Conservation (phyloP, 768 basidiomycete genomes). For the Macrolepiota dolichaula region DNA sequence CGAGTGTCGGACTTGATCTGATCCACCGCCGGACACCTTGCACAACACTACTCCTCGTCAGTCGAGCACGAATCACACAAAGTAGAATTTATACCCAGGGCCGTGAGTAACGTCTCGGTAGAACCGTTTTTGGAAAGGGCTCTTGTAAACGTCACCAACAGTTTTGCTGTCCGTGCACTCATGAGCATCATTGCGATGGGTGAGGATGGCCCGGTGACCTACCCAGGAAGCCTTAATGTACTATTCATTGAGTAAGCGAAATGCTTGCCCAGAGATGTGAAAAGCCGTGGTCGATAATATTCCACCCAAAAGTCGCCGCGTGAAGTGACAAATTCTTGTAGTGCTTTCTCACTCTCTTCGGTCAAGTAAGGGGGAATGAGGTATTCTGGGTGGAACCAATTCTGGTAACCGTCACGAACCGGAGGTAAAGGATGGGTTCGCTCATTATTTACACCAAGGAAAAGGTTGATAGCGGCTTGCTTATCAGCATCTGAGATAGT, state of each 20-base stretch:
- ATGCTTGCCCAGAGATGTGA: conserved; percentile 83
- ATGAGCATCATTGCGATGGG: background rate
- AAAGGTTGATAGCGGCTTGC: conserved; percentile 96
- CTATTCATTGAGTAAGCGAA: conserved; percentile 94
- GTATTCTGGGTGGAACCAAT: conserved; percentile 80
- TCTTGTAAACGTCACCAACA: conserved; percentile 20
- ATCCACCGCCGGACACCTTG: conserved; percentile 82
- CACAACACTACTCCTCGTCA: conserved; percentile 49
- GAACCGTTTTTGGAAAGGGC: background rate
- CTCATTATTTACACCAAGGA: conserved; percentile 73
- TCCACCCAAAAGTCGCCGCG: conserved; percentile 83
- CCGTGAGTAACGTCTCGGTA: background rate
- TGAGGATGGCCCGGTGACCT: conserved; percentile 18
- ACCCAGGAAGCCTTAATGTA: conserved; percentile 82
- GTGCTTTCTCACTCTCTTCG: conserved; percentile 58
- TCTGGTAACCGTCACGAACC: conserved; percentile 69
- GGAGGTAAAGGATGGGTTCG: conserved; percentile 46
- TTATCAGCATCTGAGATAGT: conserved; percentile 81
- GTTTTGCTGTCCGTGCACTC: conserved; percentile 52
- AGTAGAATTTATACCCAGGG: background rate
- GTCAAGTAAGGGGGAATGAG: conserved; percentile 66
- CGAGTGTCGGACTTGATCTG: conserved; percentile 44
- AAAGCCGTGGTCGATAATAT: conserved; percentile 82
- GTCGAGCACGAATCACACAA: background rate
- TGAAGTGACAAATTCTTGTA: conserved; percentile 56